A percentile compares a stretch with the other conserved stretches of the same genome.
phyloP scores from a whole-genome alignment of 306 rosid genomes.

The Benincasa hispida region DNA sequence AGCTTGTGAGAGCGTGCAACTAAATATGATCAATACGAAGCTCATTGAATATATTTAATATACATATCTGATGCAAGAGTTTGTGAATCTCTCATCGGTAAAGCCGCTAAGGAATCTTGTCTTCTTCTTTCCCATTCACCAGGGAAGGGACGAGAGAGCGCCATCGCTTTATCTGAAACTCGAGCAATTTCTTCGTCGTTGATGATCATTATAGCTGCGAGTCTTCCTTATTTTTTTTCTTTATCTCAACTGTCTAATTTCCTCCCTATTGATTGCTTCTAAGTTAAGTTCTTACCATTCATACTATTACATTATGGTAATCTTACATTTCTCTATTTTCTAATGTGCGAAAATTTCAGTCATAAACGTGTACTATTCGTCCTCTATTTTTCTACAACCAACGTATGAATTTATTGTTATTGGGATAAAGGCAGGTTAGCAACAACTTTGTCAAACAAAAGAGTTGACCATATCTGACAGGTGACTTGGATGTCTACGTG shows the following conservation, averaged over 20 bases:
- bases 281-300: not conserved
- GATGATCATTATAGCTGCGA: not conserved
- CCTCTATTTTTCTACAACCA: not conserved
- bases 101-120: too few species aligned
- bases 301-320: not conserved
- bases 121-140: too few species aligned
- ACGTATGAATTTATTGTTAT: not conserved
- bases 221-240: not conserved
- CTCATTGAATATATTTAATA: too few species aligned
- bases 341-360: not conserved
- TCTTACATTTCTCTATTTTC: not conserved
- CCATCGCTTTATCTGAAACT: not conserved
- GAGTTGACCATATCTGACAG: too few species aligned
- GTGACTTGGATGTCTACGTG: too few species aligned
- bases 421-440: too few species aligned
- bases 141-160: too few species aligned
- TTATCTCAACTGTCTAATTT: not conserved
- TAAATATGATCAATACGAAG: too few species aligned
- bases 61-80: too few species aligned
- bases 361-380: not conserved
- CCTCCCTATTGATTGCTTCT: not conserved
- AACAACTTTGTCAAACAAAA: too few species aligned
- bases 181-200: not conserved
- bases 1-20: too few species aligned
- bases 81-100: too few species aligned